Conservation (phyloP, 1,284 basidiomycete species). For the Acaromyces ingoldii region DNA sequence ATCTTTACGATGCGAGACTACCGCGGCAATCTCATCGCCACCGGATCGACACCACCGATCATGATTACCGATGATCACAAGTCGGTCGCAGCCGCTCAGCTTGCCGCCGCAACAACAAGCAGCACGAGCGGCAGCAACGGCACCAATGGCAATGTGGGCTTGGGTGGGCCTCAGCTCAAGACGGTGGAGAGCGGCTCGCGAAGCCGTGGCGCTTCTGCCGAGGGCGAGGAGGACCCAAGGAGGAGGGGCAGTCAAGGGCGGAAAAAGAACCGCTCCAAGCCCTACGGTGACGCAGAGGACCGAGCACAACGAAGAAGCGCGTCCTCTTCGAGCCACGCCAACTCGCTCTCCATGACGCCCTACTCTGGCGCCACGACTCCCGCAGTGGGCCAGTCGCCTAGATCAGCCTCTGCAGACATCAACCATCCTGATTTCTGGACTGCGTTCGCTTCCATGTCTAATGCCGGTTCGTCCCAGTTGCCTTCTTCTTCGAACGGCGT, state of each 20-base stretch:
- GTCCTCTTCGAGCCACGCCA: slow-evolving; percentile 10
- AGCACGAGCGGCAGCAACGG: slow-evolving; percentile 21
- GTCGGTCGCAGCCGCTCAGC: slow-evolving; percentile 59
- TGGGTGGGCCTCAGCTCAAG: background rate
- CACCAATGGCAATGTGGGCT: slow-evolving; percentile 6
- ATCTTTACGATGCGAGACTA: slow-evolving; percentile 82
- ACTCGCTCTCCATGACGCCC: slow-evolving; percentile 31
- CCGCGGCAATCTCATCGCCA: slow-evolving; percentile 73
- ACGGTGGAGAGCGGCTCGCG: slow-evolving; percentile 1
- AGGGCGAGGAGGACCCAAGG: background rate
- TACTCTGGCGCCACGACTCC: slow-evolving; percentile 20
- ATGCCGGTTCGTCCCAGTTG: no score
- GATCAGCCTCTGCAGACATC: slow-evolving; percentile 20
- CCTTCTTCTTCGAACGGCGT: no score
- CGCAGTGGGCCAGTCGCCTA: slow-evolving; percentile 7
- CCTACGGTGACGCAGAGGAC: slow-evolving; percentile 24
- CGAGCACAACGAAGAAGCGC: slow-evolving; percentile 17
- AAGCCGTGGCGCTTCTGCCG: slow-evolving; percentile 8
- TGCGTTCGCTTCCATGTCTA: slow-evolving; percentile 17
- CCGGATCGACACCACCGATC: slow-evolving; percentile 79
- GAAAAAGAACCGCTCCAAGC: slow-evolving; percentile 32
- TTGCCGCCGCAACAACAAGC: slow-evolving; percentile 8
- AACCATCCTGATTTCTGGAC: slow-evolving; percentile 29
- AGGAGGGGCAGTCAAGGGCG: background rate
- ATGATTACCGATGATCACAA: slow-evolving; percentile 92